A percentile compares a stretch with the other conserved stretches of the same genome.
Evolutionary conservation across 176 grass and related monocot species (phyloP).

Genomic region (Melocanna baccifera): DNA sequence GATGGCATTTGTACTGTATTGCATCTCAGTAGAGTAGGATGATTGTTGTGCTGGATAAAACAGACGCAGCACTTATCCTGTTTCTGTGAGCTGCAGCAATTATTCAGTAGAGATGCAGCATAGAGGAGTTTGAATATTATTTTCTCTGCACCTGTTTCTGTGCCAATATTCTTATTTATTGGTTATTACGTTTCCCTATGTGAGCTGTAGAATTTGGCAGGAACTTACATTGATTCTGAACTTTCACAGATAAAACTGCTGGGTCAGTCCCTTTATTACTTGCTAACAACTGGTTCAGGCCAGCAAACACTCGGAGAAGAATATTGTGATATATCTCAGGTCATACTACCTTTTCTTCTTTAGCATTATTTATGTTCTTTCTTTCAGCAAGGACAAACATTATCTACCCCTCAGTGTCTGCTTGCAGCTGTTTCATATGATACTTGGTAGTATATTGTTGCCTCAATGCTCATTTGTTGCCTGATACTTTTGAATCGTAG

Average conservation of each 20-base stretch:
- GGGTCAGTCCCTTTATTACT: constrained; percentile 89
- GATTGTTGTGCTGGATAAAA: neutral
- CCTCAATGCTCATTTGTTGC: neutral
- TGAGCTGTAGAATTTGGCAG: neutral
- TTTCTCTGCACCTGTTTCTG: neutral
- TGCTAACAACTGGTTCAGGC: constrained; percentile 93
- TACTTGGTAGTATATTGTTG: neutral
- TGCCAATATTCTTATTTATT: neutral
- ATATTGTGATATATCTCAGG: constrained; percentile 98
- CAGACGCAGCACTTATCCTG: neutral
- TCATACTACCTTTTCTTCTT: constrained; percentile 28
- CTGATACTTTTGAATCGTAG: neutral
- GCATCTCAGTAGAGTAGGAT: neutral
- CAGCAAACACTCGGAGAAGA: constrained; percentile 98
- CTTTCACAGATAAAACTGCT: constrained; percentile 85
- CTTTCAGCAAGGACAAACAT: neutral
- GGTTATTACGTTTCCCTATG: neutral
- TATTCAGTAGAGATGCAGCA: neutral
- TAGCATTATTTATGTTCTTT: neutral
- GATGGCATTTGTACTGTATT: neutral
- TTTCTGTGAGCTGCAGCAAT: neutral
- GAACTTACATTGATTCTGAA: constrained; percentile 27
- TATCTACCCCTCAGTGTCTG: neutral
- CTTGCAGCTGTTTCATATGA: constrained; percentile 18
- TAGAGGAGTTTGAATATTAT: neutral